Evolutionary conservation across 2,329 filamentous ascomycete genomes (phyloP), one percentile per base, ranked within the genome.

Genomic region (Pyricularia grisea): DNA sequence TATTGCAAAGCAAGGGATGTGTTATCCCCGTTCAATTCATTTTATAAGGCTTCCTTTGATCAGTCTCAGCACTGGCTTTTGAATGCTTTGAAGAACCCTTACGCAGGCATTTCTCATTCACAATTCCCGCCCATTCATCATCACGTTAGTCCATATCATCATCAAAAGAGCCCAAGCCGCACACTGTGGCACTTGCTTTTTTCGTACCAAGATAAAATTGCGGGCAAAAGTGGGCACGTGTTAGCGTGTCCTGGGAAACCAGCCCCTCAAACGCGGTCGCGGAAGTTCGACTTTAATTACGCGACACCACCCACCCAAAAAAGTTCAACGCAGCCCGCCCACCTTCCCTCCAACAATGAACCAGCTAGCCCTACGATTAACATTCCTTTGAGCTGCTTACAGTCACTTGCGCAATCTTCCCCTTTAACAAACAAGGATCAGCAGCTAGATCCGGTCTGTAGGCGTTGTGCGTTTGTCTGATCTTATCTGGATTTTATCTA

Each of bases 161-260:
- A 4, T 36, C 12, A 36, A n/a, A 50, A n/a, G 36, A 20, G 20
- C 6, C 42, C 14, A n/a, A 50, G 17, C 20, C 42, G 17, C 42
- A 50, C 42, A 50, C 42, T 50, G 42, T 50, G 42, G 42, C 42
- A 50, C 17, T 50, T n/a, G 14, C 42, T 50, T 50, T 36, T 36
- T 3, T 5, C 33, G 12, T 36, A 36, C 33, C 33, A 36, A 36
- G 33, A n/a, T 4, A 50, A 10, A 50, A n/a, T 50, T 50, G 42
- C 42, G 42, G 42, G 23, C 65, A 67, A 30, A 67, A 66, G 65
- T 20, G 65, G 65, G 65, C 65, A 73, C 72, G 71, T 73, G 72
- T 72, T 72, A 70, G 72, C 72, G 72, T 73, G 72, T 73, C 67
- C 23, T 55, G 33, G 64, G 30, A 33, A n/a, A 36, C 64, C 64